Evolutionary conservation across 1,284 basidiomycete species (phyloP).

Genomic region (Golubevia pallescens): DNA sequence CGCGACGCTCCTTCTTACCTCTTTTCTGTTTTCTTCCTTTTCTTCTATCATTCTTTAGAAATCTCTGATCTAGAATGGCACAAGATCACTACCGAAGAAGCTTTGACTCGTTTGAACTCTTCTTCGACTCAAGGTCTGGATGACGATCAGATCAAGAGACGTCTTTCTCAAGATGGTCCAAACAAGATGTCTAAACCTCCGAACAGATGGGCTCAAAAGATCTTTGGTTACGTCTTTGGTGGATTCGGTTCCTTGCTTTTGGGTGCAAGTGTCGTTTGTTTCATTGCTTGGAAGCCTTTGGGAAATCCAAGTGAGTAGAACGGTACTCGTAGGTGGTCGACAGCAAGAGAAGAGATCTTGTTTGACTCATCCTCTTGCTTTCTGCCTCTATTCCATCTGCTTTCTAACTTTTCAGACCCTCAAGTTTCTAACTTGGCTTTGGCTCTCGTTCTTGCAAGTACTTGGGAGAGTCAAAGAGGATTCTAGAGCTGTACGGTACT

Average conservation of each 20-base stretch:
- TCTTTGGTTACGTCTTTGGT: slow-evolving; percentile 67
- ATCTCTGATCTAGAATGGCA: slow-evolving; percentile 37
- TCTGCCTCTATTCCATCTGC: background rate
- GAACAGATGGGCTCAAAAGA: slow-evolving; percentile 47
- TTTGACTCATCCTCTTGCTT: background rate
- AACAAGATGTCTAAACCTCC: slow-evolving; percentile 30
- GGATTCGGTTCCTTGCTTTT: slow-evolving; percentile 72
- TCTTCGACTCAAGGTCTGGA: slow-evolving; percentile 29
- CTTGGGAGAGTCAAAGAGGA: background rate
- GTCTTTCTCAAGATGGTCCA: slow-evolving; percentile 38
- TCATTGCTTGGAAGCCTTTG: slow-evolving; percentile 66
- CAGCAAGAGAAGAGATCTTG: background rate
- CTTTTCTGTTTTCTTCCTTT: background rate
- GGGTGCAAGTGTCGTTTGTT: slow-evolving; percentile 67
- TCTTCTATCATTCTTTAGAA: background rate
- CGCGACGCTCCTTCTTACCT: background rate
- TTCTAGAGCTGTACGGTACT: too few species aligned
- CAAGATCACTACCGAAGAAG: slow-evolving; percentile 25
- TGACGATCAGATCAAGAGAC: slow-evolving; percentile 24
- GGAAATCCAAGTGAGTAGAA: slow-evolving; percentile 12
- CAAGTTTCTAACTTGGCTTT: slow-evolving; percentile 67
- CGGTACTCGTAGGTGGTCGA: background rate
- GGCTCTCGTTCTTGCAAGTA: slow-evolving; percentile 64
- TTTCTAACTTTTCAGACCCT: slow-evolving; percentile 37
- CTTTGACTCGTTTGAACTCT: slow-evolving; percentile 30